Evolutionary conservation across 768 basidiomycete genomes (phyloP), one percentile per base, ranked within the genome.

Genomic region (Termitomyces sp.): DNA sequence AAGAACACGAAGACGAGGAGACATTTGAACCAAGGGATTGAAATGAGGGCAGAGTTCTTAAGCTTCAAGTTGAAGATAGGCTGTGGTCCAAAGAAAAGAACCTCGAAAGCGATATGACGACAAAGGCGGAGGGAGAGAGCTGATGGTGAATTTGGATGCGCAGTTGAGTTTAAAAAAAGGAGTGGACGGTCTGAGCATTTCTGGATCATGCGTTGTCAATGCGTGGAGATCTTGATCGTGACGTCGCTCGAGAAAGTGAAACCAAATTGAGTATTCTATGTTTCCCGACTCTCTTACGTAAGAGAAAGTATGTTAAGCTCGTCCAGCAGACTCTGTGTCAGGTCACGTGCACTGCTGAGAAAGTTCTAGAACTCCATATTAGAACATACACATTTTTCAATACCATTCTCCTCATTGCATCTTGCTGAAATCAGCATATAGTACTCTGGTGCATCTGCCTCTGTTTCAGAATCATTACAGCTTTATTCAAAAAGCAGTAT

Each of bases 1-100:
- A 31, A 88, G 78, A 44, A 93, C 85, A 45, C 85, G 83, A 16
- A 95, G 81, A 42, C 80, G 82, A 39, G 89, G 86, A 12, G 73
- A 62, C 77, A 77, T 77, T 56, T 12, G 34, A 11, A 42, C 18
- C 2, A 1, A n/a, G 8, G 41, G 12, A 11, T 18, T 22, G 36
- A 12, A 31, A 41, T 39, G n/a, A 16, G 20, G 24, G 18, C 20
- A 37, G 42, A 42, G 37, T 6, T 5, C n/a, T 7, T 6, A n/a
- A 9, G 8, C 27, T 22, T 39, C 24, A 15, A 30, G 42, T 18
- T 31, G 41, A 1, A 34, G 18, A 49, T 3, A 12, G 27, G 34
- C 41, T 15, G 37, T 33, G 20, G 56, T 42, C 27, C 27, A 27
- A 4, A 27, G 27, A 27, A 27, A 27, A 27, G 27, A 27, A 27